Evolutionary conservation across 1,284 basidiomycete species (phyloP).

Genomic region (Termitomyces sp.): DNA sequence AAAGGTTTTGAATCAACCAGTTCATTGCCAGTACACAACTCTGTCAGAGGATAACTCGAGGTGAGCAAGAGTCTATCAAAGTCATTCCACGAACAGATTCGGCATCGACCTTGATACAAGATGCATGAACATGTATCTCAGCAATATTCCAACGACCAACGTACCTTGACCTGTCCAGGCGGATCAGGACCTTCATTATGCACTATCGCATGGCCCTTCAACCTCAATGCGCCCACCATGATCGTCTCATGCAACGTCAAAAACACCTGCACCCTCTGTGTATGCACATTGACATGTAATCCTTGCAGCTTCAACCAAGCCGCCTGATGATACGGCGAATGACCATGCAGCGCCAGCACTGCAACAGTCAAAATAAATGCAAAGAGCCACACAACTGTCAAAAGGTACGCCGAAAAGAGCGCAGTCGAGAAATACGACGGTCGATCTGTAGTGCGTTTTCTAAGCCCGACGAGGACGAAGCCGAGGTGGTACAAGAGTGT

Average conservation of each 20-base stretch:
- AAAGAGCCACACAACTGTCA: slow-evolving; percentile 25
- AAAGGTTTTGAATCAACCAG: too few relatives aligned
- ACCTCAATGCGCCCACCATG: slow-evolving; percentile 21
- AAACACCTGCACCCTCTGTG: slow-evolving; percentile 25
- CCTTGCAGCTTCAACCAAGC: slow-evolving; percentile 20
- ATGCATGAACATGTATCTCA: not conserved
- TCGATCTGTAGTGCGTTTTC: slow-evolving; percentile 19
- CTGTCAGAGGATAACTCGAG: not conserved
- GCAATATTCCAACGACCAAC: not conserved
- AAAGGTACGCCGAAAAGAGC: slow-evolving; percentile 25
- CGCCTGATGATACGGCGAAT: slow-evolving; percentile 16
- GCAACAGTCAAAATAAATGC: slow-evolving; percentile 26
- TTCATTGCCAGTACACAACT: too few relatives aligned
- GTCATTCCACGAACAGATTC: not conserved
- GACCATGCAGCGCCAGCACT: slow-evolving; percentile 18
- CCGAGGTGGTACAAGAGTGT: slow-evolving; percentile 26
- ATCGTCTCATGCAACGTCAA: slow-evolving; percentile 21
- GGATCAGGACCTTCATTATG: slow-evolving; percentile 23
- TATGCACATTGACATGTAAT: slow-evolving; percentile 21
- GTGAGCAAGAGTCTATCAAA: not conserved
- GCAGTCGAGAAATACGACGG: slow-evolving; percentile 31
- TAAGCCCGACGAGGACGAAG: slow-evolving; percentile 24
- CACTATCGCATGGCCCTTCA: slow-evolving; percentile 24
- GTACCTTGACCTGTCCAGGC: slow-evolving; percentile 10
- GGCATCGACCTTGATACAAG: not conserved